Conservation (phyloP, 495 filamentous ascomycete genomes). For the Talaromyces stipitatus region DNA sequence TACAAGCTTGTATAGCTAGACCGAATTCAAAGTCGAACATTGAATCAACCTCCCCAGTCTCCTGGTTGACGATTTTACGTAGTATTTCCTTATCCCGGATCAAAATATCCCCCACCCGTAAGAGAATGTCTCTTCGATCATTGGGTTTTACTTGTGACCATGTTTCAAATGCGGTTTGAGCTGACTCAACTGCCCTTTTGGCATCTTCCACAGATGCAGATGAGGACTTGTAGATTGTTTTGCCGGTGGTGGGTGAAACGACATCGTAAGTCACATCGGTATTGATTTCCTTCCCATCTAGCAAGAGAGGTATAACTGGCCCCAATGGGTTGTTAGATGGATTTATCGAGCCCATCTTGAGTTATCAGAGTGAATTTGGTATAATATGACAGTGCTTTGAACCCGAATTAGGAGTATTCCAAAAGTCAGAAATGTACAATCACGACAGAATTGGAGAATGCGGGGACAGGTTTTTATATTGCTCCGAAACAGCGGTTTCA, state of each 20-base stretch:
- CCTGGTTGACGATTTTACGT: conserved; percentile 51
- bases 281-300: conserved; percentile 58
- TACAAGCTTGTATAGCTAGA: conserved; percentile 50
- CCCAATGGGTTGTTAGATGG: not conserved
- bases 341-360: not conserved
- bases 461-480: no score
- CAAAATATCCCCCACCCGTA: conserved; percentile 64
- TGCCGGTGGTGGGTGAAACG: conserved; percentile 52
- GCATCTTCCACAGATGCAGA: conserved; percentile 58
- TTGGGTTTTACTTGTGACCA: conserved; percentile 60
- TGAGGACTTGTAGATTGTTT: conserved; percentile 52
- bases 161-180: conserved; percentile 56
- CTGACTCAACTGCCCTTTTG: conserved; percentile 42
- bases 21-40: conserved; percentile 59
- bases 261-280: conserved; percentile 59
- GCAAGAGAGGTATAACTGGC: conserved; percentile 55
- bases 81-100: conserved; percentile 55
- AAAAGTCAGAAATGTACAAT: no score
- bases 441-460: no score
- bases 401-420: no score
- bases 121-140: conserved; percentile 61
- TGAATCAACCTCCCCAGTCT: conserved; percentile 52
- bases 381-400: not conserved
- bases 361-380: not conserved
- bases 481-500: no score